These are phyloP conservation scores for Arthrobotrys iridis DNA, from an alignment of 2,329 filamentous ascomycete species.

Conservation along the genomic window DNA sequence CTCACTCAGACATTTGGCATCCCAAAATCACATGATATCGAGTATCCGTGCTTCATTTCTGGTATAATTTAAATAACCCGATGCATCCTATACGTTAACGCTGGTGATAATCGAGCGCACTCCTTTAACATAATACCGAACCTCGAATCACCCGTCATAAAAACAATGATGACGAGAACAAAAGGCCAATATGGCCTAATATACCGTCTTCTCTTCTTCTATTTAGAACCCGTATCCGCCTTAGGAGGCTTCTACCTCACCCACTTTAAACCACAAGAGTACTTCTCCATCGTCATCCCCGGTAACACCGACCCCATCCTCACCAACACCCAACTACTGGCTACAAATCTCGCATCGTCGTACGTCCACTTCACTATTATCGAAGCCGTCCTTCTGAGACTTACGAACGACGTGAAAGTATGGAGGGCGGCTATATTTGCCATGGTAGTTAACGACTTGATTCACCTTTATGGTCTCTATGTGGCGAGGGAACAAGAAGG, in stretches of 20 bases:
- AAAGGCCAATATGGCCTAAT: slow-evolving; percentile 35
- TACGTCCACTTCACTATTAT: slow-evolving; percentile 44
- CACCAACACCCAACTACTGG: slow-evolving; percentile 31
- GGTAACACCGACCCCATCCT: slow-evolving; percentile 29
- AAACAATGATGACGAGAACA: not conserved
- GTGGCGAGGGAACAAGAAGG: slow-evolving; percentile 1
- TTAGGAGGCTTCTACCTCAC: slow-evolving; percentile 40
- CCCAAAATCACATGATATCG: too few relatives aligned
- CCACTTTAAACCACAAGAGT: slow-evolving; percentile 32
- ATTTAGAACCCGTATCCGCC: slow-evolving; percentile 31
- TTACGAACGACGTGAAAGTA: slow-evolving; percentile 37
- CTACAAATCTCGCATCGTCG: slow-evolving; percentile 37
- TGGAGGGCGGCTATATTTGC: slow-evolving; percentile 18
- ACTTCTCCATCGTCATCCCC: slow-evolving; percentile 25
- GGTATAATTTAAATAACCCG: too few relatives aligned
- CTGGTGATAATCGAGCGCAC: too few relatives aligned
- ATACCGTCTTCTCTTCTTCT: slow-evolving; percentile 44
- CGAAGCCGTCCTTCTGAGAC: slow-evolving; percentile 28
- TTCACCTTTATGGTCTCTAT: slow-evolving; percentile 33
- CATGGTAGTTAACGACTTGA: slow-evolving; percentile 34
- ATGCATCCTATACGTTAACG: too few relatives aligned
- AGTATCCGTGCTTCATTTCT: too few relatives aligned
- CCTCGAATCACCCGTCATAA: not conserved
- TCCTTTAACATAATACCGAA: slow-evolving; percentile 11
- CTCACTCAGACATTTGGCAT: too few relatives aligned